phyloP scores from a whole-genome alignment of 2,329 filamentous ascomycete genomes.

The Colletotrichum neosansevieriae region DNA sequence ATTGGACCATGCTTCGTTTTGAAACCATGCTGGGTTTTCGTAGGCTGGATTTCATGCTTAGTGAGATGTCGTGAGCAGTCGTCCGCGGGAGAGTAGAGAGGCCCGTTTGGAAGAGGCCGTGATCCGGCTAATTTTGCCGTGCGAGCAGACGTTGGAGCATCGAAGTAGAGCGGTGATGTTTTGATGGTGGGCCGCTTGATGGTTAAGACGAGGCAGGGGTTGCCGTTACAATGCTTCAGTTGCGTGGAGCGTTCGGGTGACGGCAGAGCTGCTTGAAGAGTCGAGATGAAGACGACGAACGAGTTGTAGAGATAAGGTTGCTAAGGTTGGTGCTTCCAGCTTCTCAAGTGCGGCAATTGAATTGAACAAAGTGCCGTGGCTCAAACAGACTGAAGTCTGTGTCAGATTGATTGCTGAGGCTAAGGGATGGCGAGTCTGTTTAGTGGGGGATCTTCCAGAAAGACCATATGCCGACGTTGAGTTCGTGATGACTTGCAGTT shows the following conservation, averaged over 20 bases:
- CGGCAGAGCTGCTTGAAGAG: neutral
- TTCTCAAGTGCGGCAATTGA: slow-evolving; percentile 2
- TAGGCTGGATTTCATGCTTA: slow-evolving; percentile 10
- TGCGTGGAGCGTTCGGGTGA: slow-evolving; percentile 18
- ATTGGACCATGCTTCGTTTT: slow-evolving; percentile 1
- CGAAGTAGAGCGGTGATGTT: slow-evolving; percentile 6
- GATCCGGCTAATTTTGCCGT: slow-evolving; percentile 24
- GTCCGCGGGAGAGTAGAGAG: neutral
- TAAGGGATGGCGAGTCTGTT: slow-evolving; percentile 17
- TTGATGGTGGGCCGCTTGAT: slow-evolving; percentile 3
- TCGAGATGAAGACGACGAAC: neutral
- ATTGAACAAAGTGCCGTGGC: neutral
- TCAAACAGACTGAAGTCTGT: neutral
- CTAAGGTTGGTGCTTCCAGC: neutral
- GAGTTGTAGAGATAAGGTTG: neutral
- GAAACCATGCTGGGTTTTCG: slow-evolving; percentile 16
- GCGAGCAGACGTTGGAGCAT: slow-evolving; percentile 14
- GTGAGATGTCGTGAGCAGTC: neutral
- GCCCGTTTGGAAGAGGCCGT: slow-evolving; percentile 11
- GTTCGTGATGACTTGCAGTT: too few species aligned
- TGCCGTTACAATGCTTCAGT: slow-evolving; percentile 14
- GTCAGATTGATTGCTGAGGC: slow-evolving; percentile 26
- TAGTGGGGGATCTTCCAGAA: slow-evolving; percentile 27
- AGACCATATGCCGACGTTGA: too few species aligned
- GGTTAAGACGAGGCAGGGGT: slow-evolving; percentile 7